Percentiles rank a stretch among this genome's conserved stretches.
phyloP scores from a whole-genome alignment of 805 yeast species.

The Candida sonorensis region DNA sequence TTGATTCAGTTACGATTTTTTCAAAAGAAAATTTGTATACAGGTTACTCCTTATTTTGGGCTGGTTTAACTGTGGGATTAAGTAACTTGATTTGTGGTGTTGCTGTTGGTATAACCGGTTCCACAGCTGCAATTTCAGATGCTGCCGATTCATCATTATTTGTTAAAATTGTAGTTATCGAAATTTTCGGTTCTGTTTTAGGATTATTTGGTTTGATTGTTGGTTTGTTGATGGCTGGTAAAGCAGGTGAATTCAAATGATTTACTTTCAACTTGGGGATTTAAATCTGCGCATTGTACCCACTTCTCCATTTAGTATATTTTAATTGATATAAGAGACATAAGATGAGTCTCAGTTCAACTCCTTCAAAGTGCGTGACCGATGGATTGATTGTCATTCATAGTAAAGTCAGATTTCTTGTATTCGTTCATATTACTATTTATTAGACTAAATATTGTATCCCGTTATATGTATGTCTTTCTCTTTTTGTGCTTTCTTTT shows the following conservation, averaged over 20 bases:
- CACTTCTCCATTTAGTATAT: too few species aligned
- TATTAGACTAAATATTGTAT: too few species aligned
- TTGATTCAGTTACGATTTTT: conserved; percentile 54
- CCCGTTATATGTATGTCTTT: too few species aligned
- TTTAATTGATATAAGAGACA: too few species aligned
- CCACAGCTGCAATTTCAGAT: conserved; percentile 97
- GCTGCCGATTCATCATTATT: conserved; percentile 95
- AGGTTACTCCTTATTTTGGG: conserved; percentile 96
- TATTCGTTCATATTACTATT: too few species aligned
- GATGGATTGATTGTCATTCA: too few species aligned
- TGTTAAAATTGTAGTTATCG: conserved; percentile 93
- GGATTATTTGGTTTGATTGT: conserved; percentile 96
- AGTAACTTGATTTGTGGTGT: conserved; percentile 94
- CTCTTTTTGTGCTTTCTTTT: too few species aligned
- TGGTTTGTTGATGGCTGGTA: conserved; percentile 94
- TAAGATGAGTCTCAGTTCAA: too few species aligned
- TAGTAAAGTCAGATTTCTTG: too few species aligned
- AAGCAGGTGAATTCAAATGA: conserved; percentile 78
- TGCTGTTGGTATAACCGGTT: conserved; percentile 95
- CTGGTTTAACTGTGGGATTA: conserved; percentile 91
- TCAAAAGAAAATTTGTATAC: conserved; percentile 88
- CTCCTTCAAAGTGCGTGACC: too few species aligned
- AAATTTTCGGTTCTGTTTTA: conserved; percentile 93
- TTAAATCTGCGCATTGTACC: too few species aligned
- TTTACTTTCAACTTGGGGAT: background rate